These are phyloP conservation scores for Cucurbita moschata DNA, from an alignment of 306 rosid genomes.

Conservation along the genomic window DNA sequence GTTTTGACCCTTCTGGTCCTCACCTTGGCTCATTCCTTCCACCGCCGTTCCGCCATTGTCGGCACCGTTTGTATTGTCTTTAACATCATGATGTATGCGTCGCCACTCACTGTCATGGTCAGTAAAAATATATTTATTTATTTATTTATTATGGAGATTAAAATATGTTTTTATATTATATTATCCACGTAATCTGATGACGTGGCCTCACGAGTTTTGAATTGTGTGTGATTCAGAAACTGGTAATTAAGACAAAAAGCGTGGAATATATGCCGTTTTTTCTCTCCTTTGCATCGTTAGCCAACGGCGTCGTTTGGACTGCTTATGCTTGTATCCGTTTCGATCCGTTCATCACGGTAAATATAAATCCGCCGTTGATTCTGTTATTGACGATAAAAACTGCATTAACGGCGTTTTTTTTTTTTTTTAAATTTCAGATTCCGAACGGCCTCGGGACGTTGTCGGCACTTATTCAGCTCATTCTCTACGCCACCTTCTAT, in stretches of 20 bases:
- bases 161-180: too few relatives aligned
- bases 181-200: neutral
- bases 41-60: slow-evolving; percentile 38
- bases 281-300: slow-evolving; percentile 54
- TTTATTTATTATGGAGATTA: too few relatives aligned
- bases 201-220: neutral
- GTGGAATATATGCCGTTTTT: slow-evolving; percentile 79
- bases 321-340: slow-evolving; percentile 9
- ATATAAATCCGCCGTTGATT: neutral
- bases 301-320: slow-evolving; percentile 69
- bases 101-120: slow-evolving; percentile 72
- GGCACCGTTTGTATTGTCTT: slow-evolving; percentile 46
- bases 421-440: slow-evolving; percentile 22
- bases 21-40: slow-evolving; percentile 19
- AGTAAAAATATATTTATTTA: neutral
- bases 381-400: neutral
- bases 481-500: slow-evolving; percentile 66
- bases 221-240: slow-evolving; percentile 34
- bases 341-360: slow-evolving; percentile 10
- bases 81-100: slow-evolving; percentile 85
- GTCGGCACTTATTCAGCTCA: slow-evolving; percentile 41
- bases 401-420: neutral
- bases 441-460: slow-evolving; percentile 73
- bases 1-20: slow-evolving; percentile 24
- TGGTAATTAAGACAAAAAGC: slow-evolving; percentile 74